Evolutionary conservation across 2,329 filamentous ascomycete genomes (phyloP).

Genomic region (Plenodomus biglobosus): DNA sequence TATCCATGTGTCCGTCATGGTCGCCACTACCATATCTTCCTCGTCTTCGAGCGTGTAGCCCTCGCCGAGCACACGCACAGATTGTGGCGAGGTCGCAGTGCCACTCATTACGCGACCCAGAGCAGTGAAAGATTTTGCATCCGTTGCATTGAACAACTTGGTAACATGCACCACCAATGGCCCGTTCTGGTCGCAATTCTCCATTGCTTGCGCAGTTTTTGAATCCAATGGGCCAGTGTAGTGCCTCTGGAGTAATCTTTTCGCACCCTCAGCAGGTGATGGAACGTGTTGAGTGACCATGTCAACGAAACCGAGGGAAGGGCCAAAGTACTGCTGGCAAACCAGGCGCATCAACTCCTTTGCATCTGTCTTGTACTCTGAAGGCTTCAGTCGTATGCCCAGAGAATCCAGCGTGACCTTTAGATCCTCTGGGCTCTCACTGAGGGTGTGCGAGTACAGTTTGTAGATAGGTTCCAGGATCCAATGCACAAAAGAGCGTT

Average conservation of each 20-base stretch:
- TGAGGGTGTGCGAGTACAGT: conserved; percentile 91
- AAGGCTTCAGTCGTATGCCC: conserved; percentile 85
- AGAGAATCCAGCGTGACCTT: conserved; percentile 75
- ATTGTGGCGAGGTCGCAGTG: conserved; percentile 76
- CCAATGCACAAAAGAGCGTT: conserved; percentile 90
- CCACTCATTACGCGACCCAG: conserved; percentile 93
- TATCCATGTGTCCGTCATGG: conserved; percentile 83
- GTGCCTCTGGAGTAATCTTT: conserved; percentile 76
- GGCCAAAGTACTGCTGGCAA: conserved; percentile 93
- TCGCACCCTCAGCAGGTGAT: conserved; percentile 77
- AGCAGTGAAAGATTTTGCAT: conserved; percentile 88
- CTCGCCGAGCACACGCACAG: conserved; percentile 90
- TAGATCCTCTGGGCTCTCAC: conserved; percentile 82
- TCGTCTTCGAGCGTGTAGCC: conserved; percentile 96
- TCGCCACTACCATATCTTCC: conserved; percentile 91
- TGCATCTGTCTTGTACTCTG: conserved; percentile 87
- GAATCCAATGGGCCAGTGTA: conserved; percentile 90
- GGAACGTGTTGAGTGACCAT: conserved; percentile 91
- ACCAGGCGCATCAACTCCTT: conserved; percentile 85
- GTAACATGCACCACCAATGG: conserved; percentile 90
- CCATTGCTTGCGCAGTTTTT: conserved; percentile 77
- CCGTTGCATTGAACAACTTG: conserved; percentile 86
- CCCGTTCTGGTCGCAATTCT: conserved; percentile 81
- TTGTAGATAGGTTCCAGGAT: conserved; percentile 97
- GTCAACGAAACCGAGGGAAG: conserved; percentile 86